Percentiles rank a stretch among this genome's conserved stretches.
These are phyloP conservation scores for Ceratocystis ficicola DNA, from an alignment of 2,329 filamentous ascomycete species.

Conservation along the genomic window DNA sequence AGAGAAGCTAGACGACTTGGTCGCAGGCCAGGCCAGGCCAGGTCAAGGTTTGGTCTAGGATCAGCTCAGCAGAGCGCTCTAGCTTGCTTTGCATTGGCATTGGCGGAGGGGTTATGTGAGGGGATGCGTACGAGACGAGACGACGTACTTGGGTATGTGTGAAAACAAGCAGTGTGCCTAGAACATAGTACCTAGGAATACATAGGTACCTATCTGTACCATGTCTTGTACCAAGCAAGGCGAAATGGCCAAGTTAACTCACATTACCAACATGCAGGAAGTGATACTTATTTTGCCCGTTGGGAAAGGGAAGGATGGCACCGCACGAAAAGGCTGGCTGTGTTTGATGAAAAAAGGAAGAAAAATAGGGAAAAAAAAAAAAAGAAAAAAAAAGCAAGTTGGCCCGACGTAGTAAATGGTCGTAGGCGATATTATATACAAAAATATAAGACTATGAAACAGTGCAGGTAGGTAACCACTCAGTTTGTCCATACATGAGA, in stretches of 20 bases:
- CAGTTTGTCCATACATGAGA: not conserved
- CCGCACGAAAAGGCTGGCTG: not conserved
- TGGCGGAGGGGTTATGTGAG: not conserved
- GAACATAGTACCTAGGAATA: not conserved
- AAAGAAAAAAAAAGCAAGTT: not conserved
- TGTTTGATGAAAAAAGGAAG: not conserved
- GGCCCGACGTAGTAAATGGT: not conserved
- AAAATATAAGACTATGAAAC: not conserved
- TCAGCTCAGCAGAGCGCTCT: constrained; percentile 7
- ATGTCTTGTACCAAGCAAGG: not conserved
- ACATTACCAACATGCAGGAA: not conserved
- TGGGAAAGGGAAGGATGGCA: not conserved
- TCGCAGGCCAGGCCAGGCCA: not conserved
- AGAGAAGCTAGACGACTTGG: not conserved
- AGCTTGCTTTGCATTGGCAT: constrained; percentile 7
- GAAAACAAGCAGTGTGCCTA: too few species aligned
- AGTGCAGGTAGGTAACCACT: not conserved
- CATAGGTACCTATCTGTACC: not conserved
- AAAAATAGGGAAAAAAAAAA: not conserved
- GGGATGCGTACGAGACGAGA: not conserved
- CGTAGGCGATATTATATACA: not conserved
- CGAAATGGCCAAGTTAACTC: not conserved
- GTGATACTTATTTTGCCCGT: not conserved
- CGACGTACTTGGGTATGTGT: not conserved
- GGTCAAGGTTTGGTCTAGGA: not conserved